Evolutionary conservation across 179 eudicot species (phyloP).

Genomic region (Heliamphora pulchella): DNA sequence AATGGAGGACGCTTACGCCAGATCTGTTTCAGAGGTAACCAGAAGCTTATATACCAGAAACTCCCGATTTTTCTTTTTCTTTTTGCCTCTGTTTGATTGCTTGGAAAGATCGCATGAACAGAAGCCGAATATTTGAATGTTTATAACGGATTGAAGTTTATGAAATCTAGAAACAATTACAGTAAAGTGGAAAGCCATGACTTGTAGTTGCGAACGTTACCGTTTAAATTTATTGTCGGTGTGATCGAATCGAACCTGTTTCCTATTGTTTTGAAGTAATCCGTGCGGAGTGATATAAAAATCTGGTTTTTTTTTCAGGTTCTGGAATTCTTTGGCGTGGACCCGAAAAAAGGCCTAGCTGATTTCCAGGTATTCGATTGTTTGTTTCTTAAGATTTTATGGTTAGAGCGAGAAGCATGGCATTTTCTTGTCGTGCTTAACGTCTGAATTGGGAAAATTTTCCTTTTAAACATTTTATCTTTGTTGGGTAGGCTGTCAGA

Average conservation of each 20-base stretch:
- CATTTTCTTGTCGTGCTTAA: neutral
- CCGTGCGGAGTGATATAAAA: constrained; percentile 8
- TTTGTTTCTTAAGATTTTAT: neutral
- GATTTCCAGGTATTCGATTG: constrained; percentile 57
- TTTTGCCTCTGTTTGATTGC: neutral
- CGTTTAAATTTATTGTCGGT: neutral
- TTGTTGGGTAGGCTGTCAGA: neutral
- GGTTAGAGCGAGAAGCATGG: neutral
- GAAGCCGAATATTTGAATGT: neutral
- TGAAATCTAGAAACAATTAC: neutral
- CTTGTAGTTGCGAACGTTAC: neutral
- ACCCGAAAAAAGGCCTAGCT: constrained; percentile 69
- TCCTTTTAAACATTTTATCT: too few relatives aligned
- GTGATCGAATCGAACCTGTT: neutral
- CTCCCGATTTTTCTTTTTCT: too few relatives aligned
- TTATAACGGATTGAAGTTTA: neutral
- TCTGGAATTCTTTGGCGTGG: constrained; percentile 64
- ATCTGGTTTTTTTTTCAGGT: constrained; percentile 36
- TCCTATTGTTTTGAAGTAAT: neutral
- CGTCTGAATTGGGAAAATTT: too few relatives aligned
- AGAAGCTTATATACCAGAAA: neutral
- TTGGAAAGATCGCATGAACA: neutral
- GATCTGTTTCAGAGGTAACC: constrained; percentile 73
- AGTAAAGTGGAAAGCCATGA: neutral
- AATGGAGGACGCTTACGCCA: constrained; percentile 88